These are phyloP conservation scores for Aciculoconidium aculeatum DNA, from an alignment of 805 yeast species.

Conservation along the genomic window DNA sequence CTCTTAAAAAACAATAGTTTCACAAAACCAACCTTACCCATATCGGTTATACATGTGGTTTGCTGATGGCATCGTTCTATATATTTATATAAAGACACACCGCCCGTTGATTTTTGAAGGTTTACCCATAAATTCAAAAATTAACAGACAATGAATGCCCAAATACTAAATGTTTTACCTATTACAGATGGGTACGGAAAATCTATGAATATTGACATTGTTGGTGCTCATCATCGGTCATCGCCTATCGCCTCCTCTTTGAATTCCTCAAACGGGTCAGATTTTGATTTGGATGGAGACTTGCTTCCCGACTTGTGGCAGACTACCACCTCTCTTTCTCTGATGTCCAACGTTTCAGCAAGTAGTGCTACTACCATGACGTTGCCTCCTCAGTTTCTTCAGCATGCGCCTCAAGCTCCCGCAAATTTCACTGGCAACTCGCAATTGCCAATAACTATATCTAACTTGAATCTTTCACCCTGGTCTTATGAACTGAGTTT, in stretches of 20 bases:
- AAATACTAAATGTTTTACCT: too few species aligned
- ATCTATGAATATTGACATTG: slow-evolving; percentile 5
- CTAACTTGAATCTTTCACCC: too few species aligned
- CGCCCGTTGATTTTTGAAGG: too few species aligned
- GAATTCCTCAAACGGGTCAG: slow-evolving; percentile 9
- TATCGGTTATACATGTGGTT: too few species aligned
- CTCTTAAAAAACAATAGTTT: too few species aligned
- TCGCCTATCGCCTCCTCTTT: slow-evolving; percentile 9
- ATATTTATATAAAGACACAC: too few species aligned
- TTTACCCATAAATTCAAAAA: too few species aligned
- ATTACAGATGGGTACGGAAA: too few species aligned
- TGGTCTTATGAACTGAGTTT: slow-evolving; percentile 12
- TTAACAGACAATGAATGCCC: too few species aligned
- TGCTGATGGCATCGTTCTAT: too few species aligned
- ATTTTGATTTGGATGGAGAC: slow-evolving; percentile 16
- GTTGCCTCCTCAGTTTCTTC: slow-evolving; percentile 5
- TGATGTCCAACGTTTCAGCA: slow-evolving; percentile 4
- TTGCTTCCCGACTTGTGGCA: slow-evolving; percentile 32
- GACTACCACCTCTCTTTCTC: slow-evolving; percentile 11
- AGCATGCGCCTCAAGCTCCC: too few species aligned
- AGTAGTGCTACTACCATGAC: slow-evolving; percentile 12
- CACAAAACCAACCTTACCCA: too few species aligned
- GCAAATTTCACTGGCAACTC: slow-evolving; percentile 3
- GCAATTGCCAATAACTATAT: slow-evolving; percentile 10
- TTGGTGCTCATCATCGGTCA: slow-evolving; percentile 2